Conservation (phyloP, 371 early-diverging fungal species). For the Parasitella parasitica region DNA sequence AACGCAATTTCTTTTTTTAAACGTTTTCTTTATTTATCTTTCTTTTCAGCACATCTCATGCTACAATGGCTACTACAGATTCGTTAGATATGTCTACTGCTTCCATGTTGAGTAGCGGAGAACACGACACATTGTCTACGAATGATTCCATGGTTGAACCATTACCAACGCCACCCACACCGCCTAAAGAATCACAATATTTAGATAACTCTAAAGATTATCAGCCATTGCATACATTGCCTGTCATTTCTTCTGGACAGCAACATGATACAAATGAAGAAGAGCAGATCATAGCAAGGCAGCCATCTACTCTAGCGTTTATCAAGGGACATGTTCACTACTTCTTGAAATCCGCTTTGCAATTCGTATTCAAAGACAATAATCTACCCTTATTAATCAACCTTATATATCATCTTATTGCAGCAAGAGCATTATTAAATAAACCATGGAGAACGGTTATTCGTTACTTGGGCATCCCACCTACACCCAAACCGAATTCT, state of each 20-base stretch:
- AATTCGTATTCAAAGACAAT: slow-evolving; percentile 42
- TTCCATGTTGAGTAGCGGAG: slow-evolving; percentile 19
- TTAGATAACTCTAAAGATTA: background rate
- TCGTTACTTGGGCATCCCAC: slow-evolving; percentile 16
- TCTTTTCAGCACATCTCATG: background rate
- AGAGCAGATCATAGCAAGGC: background rate
- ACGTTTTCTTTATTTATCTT: background rate
- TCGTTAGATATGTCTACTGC: slow-evolving; percentile 42
- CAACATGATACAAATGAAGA: background rate
- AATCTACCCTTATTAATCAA: slow-evolving; percentile 42
- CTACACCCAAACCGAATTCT: slow-evolving; percentile 1
- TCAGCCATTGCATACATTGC: background rate
- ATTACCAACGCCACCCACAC: slow-evolving; percentile 3
- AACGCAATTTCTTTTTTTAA: background rate
- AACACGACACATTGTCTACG: background rate
- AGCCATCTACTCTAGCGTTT: slow-evolving; percentile 25
- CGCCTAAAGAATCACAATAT: background rate
- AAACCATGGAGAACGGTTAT: slow-evolving; percentile 19
- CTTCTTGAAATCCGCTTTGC: slow-evolving; percentile 14
- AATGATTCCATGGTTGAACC: background rate
- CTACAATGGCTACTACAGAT: background rate
- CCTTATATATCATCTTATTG: slow-evolving; percentile 31
- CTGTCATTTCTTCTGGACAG: background rate
- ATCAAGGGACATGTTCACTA: slow-evolving; percentile 27
- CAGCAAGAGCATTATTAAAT: slow-evolving; percentile 29